A percentile compares a stretch with the other conserved stretches of the same genome.
phyloP scores from a whole-genome alignment of 371 early-diverging fungal species.

The Actinomucor elegans region DNA sequence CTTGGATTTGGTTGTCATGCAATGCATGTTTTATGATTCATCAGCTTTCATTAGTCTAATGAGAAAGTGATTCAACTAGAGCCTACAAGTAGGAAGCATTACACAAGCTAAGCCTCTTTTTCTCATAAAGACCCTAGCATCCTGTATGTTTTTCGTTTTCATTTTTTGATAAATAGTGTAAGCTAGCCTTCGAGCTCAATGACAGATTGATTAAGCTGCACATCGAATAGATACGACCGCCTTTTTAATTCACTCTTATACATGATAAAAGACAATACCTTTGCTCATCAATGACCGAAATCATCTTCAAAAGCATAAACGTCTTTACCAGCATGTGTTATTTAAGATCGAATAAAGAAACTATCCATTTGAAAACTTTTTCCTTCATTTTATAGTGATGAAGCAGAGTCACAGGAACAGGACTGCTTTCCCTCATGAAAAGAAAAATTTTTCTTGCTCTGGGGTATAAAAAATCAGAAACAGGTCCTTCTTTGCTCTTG shows the following conservation, averaged over 20 bases:
- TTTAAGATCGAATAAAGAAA: conserved; percentile 34
- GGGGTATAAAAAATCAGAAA: background rate
- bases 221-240: conserved; percentile 40
- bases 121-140: too few species aligned
- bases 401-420: too few species aligned
- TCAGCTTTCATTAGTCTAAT: too few species aligned
- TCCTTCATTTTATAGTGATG: conserved; percentile 5
- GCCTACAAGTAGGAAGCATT: too few species aligned
- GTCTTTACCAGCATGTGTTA: conserved; percentile 10
- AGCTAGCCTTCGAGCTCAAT: conserved; percentile 33
- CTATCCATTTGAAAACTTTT: conserved; percentile 11
- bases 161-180: conserved; percentile 8
- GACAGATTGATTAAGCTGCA: conserved; percentile 30
- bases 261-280: conserved; percentile 9
- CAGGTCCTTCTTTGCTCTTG: background rate
- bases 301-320: conserved; percentile 7
- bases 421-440: too few species aligned
- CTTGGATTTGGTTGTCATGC: too few species aligned
- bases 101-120: too few species aligned
- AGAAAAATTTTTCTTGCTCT: conserved; percentile 12
- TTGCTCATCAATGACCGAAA: conserved; percentile 1
- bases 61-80: too few species aligned
- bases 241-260: conserved; percentile 13
- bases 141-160: conserved; percentile 12
- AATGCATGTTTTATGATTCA: too few species aligned